These are phyloP conservation scores for Cenococcum geophilum DNA, from an alignment of 495 filamentous ascomycete genomes.

Conservation along the genomic window DNA sequence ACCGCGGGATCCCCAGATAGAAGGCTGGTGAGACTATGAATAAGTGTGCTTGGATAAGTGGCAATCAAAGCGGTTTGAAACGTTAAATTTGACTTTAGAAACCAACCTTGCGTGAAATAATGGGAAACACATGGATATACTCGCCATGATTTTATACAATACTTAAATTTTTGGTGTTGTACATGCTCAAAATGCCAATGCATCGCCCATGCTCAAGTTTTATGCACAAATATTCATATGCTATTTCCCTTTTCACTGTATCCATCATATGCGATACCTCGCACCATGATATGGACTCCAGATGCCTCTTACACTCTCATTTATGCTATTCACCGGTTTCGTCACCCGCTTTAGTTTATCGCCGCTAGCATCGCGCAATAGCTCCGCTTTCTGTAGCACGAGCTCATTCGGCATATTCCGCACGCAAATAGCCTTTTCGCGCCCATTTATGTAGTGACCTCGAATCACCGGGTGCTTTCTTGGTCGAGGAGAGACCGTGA, in stretches of 20 bases:
- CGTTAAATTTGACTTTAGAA: neutral
- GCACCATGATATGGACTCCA: conserved; percentile 88
- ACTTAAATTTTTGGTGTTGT: neutral
- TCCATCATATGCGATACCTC: conserved; percentile 24
- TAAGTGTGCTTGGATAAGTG: neutral
- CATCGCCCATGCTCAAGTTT: conserved; percentile 10
- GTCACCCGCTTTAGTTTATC: conserved; percentile 73
- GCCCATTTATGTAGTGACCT: conserved; percentile 86
- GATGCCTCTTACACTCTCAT: conserved; percentile 87
- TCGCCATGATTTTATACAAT: conserved; percentile 8
- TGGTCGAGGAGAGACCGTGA: conserved; percentile 82
- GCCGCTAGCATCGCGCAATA: conserved; percentile 77
- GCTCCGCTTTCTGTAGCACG: conserved; percentile 71
- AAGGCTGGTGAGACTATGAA: neutral
- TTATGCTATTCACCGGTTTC: conserved; percentile 79
- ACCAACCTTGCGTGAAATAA: neutral
- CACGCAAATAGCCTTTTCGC: conserved; percentile 80
- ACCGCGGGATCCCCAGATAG: neutral
- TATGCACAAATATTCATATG: neutral
- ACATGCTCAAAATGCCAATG: conserved; percentile 4
- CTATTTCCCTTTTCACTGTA: neutral
- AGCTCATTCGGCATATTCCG: conserved; percentile 74
- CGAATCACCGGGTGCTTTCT: conserved; percentile 78
- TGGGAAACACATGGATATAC: neutral
- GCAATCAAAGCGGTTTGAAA: neutral